Evolutionary conservation across 148 eudicot genomes (phyloP), one percentile per base, ranked within the genome.

Genomic region (Fallopia convolvulus): DNA sequence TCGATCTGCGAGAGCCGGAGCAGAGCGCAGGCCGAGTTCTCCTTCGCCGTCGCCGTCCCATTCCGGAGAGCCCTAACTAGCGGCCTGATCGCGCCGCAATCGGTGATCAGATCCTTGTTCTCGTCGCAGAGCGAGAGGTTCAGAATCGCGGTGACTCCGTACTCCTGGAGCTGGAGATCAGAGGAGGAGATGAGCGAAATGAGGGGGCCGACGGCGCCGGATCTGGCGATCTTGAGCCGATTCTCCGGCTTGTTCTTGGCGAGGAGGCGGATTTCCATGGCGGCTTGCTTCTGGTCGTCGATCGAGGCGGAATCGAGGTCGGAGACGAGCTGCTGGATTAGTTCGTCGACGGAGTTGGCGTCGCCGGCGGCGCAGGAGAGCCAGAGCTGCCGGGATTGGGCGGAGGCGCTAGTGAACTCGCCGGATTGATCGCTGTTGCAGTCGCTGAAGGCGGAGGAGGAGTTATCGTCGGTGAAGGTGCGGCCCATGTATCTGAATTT

Each of bases 381-480:
- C 72, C 89, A 78, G 32, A 93, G 81, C 20, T 84, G 89, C 3
- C 93, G 89, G 79, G 86, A 86, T n/a, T 85, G 80, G 0, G 92
- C 81, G 13, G 89, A 77, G 1, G 90, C 65, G 0, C 89, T 66
- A 5, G 86, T 75, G 65, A 93, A 93, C 72, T 93, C 98, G 77
- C 96, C 93, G 77, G 98, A 93, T 42, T 87, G 71, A 81, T 93
- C 98, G 79, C 93, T 89, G 84, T 89, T 84, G 77, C 98, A 93
- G 68, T 93, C 98, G 75, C 98, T 93, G 81, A 93, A 93, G 7
- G 98, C 98, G 0, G 97, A 83, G 0, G 82, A 82, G 0, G 93
- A 84, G 40, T 72, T 49, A 56, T 87, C 89, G 79, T 81, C 82
- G 82, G 74, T 74, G 83, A 90, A 89, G 72, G 50, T 89, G 5